Percentiles rank a stretch among this genome's conserved stretches.
These are phyloP conservation scores for Lactifluus pinguis DNA, from an alignment of 768 basidiomycete species.

Conservation along the genomic window DNA sequence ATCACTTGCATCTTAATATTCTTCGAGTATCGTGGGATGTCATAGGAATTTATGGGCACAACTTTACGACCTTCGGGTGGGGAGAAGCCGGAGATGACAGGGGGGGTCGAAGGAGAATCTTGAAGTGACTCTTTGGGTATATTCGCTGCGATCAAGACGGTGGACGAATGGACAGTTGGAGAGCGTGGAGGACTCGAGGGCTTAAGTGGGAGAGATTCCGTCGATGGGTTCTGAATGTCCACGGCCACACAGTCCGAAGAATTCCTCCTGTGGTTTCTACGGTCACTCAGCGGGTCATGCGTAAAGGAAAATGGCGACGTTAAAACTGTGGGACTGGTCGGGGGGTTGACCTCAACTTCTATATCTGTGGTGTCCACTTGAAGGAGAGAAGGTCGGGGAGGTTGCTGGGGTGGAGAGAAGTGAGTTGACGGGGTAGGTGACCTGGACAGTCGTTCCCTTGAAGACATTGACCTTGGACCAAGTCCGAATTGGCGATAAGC, in stretches of 20 bases:
- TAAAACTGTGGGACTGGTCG: not conserved
- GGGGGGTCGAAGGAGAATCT: not conserved
- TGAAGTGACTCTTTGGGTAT: too few relatives aligned
- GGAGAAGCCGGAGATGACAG: not conserved
- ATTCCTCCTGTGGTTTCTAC: not conserved
- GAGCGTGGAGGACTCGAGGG: not conserved
- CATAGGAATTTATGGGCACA: constrained; percentile 1
- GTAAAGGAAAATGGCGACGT: not conserved
- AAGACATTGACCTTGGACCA: not conserved
- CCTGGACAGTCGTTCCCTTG: not conserved
- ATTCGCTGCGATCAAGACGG: too few relatives aligned
- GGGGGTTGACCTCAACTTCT: not conserved
- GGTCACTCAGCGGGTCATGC: not conserved
- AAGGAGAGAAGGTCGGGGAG: not conserved
- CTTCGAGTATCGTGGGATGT: constrained; percentile 10
- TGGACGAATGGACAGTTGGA: too few relatives aligned
- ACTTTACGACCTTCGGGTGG: constrained; percentile 3
- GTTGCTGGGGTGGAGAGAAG: not conserved
- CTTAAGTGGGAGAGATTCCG: not conserved
- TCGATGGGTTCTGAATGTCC: not conserved
- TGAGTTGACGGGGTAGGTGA: not conserved
- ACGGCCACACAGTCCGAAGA: not conserved
- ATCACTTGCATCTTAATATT: not conserved
- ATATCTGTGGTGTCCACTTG: not conserved
- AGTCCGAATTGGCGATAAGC: constrained; percentile 3